These are phyloP conservation scores for Dothistroma pini DNA, from an alignment of 2,329 filamentous ascomycete genomes.

Conservation along the genomic window DNA sequence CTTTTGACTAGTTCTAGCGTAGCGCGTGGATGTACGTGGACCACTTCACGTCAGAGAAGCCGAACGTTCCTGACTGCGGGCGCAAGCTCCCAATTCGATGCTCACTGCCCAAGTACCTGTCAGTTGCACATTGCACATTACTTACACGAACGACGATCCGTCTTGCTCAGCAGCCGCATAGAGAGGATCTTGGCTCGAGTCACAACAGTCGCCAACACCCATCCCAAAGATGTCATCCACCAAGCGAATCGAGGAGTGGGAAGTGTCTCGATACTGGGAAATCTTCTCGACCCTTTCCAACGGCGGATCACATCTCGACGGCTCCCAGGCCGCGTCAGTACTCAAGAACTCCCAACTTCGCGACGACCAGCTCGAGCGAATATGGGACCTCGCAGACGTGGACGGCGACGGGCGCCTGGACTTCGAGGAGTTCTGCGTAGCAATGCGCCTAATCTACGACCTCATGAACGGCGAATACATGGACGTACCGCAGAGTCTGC, in stretches of 20 bases:
- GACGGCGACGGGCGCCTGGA: conserved; percentile 97
- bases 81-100: too few relatives aligned
- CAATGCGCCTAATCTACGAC: conserved; percentile 97
- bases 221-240: conserved; percentile 29
- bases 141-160: too few relatives aligned
- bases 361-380: conserved; percentile 85
- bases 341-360: conserved; percentile 69
- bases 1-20: too few relatives aligned
- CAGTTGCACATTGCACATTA: too few relatives aligned
- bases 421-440: conserved; percentile 99
- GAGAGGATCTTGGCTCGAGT: neutral
- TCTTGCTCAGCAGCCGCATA: too few relatives aligned
- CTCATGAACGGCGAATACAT: conserved; percentile 90
- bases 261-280: conserved; percentile 76
- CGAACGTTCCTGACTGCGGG: too few relatives aligned
- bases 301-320: conserved; percentile 63
- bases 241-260: conserved; percentile 65
- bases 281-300: conserved; percentile 67
- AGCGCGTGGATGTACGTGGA: too few relatives aligned
- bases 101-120: too few relatives aligned
- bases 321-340: conserved; percentile 65
- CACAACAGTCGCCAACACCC: neutral
- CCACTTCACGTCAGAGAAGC: too few relatives aligned
- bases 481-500: conserved; percentile 80
- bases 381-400: conserved; percentile 97